Percentiles rank a stretch among this genome's conserved stretches.
phyloP scores from a whole-genome alignment of 768 basidiomycete species.

The Boletus rubescentipes region DNA sequence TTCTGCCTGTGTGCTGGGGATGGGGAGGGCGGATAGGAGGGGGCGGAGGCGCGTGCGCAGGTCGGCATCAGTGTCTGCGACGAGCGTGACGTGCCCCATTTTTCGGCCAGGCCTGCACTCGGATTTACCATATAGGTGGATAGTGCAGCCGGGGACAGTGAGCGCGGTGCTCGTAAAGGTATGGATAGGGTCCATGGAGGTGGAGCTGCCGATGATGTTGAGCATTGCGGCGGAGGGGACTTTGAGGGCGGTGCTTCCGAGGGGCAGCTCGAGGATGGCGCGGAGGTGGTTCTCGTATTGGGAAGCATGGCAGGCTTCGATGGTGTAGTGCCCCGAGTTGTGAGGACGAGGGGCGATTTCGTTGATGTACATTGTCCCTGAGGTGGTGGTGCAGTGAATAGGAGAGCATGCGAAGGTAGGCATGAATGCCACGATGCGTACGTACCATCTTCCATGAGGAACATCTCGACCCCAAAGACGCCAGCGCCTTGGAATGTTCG shows the following conservation, averaged over 20 bases:
- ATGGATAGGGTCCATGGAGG: constrained; percentile 59
- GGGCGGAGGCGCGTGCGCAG: constrained; percentile 67
- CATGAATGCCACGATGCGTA: constrained; percentile 15
- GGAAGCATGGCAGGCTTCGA: constrained; percentile 94
- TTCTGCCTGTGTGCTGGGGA: constrained; percentile 40
- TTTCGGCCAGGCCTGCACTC: constrained; percentile 89
- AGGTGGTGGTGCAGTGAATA: neutral
- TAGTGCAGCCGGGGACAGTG: constrained; percentile 66
- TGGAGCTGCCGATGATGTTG: constrained; percentile 87
- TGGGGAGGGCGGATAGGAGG: constrained; percentile 66
- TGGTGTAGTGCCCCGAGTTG: constrained; percentile 98
- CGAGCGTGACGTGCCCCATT: constrained; percentile 96
- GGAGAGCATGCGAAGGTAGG: neutral
- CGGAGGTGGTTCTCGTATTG: constrained; percentile 98
- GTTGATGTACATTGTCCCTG: constrained; percentile 82
- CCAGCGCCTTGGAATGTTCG: constrained; percentile 83
- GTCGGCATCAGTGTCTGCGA: constrained; percentile 78
- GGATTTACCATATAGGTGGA: constrained; percentile 94
- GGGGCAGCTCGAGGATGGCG: constrained; percentile 84
- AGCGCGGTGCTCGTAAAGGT: constrained; percentile 60
- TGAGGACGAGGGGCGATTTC: constrained; percentile 98
- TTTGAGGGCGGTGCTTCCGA: constrained; percentile 85
- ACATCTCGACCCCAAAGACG: constrained; percentile 98
- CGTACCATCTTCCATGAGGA: constrained; percentile 81
- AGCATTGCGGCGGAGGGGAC: constrained; percentile 90